phyloP scores from a whole-genome alignment of 352 stramenopile genomes.

The Phytophthora rubi region DNA sequence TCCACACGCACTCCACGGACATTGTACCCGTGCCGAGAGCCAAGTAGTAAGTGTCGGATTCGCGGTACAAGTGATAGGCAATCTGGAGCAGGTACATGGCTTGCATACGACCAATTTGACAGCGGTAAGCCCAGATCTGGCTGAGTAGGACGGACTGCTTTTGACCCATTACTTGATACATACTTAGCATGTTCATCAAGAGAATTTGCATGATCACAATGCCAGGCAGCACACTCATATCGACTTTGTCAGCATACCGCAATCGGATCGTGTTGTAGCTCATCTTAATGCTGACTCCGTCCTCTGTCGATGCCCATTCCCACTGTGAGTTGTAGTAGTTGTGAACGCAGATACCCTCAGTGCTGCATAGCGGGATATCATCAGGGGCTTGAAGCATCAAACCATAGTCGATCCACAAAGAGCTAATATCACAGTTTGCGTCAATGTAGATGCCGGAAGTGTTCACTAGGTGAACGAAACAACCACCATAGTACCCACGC shows the following conservation, averaged over 20 bases:
- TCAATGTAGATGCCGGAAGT: slow-evolving; percentile 41
- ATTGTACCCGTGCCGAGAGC: slow-evolving; percentile 44
- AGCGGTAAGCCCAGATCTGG: slow-evolving; percentile 49
- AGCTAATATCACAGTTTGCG: slow-evolving; percentile 29
- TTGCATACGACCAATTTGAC: slow-evolving; percentile 46
- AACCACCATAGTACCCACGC: slow-evolving; percentile 41
- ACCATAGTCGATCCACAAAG: slow-evolving; percentile 44
- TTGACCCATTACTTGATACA: slow-evolving; percentile 46
- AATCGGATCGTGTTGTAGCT: slow-evolving; percentile 35
- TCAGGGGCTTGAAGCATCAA: slow-evolving; percentile 42
- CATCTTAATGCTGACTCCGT: slow-evolving; percentile 20
- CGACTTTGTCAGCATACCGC: slow-evolving; percentile 39
- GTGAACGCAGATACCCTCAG: slow-evolving; percentile 35
- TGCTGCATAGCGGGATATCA: slow-evolving; percentile 41
- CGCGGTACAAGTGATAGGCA: slow-evolving; percentile 41
- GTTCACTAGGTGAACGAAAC: slow-evolving; percentile 41
- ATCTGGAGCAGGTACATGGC: slow-evolving; percentile 45
- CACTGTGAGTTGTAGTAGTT: slow-evolving; percentile 46
- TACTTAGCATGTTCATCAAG: slow-evolving; percentile 39
- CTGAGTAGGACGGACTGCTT: slow-evolving; percentile 42
- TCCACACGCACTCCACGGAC: slow-evolving; percentile 45
- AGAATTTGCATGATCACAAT: slow-evolving; percentile 46
- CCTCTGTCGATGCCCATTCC: slow-evolving; percentile 33
- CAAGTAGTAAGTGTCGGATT: slow-evolving; percentile 42
- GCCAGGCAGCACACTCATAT: slow-evolving; percentile 39